phyloP scores from a whole-genome alignment of 2,329 filamentous ascomycete genomes.

The Emmonsia crescens region DNA sequence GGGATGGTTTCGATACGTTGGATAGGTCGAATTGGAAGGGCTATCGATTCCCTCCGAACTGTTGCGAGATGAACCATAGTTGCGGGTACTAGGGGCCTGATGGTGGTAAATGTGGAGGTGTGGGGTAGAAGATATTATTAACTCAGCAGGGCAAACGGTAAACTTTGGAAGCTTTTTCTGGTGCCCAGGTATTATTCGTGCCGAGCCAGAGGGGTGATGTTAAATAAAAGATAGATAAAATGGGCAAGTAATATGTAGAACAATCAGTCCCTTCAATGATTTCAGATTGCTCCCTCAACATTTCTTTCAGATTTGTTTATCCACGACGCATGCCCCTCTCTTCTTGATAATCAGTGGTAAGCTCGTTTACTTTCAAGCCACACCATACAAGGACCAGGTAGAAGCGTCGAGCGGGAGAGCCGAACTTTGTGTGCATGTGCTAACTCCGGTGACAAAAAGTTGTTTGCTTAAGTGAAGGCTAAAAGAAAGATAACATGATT shows the following conservation, averaged over 20 bases:
- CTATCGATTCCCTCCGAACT: conserved; percentile 28
- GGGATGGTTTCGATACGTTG: conserved; percentile 39
- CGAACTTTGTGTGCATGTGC: neutral
- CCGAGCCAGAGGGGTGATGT: neutral
- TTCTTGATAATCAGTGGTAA: neutral
- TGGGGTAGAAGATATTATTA: neutral
- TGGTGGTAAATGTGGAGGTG: neutral
- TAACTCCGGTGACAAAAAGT: neutral
- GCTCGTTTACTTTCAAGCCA: neutral
- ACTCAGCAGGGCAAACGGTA: neutral
- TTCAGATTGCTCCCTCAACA: neutral
- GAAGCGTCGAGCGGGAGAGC: neutral
- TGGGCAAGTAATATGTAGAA: neutral
- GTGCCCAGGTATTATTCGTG: neutral
- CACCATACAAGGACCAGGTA: neutral
- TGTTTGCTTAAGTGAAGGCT: neutral
- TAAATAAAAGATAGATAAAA: neutral
- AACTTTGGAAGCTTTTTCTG: neutral
- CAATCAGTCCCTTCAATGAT: neutral
- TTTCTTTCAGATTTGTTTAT: neutral
- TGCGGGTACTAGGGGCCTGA: neutral
- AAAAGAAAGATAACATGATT: neutral
- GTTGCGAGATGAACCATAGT: conserved; percentile 33
- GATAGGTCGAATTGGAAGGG: conserved; percentile 24
- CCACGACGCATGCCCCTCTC: neutral